These are phyloP conservation scores for Vigna radiata DNA, from an alignment of 306 rosid genomes.

Conservation along the genomic window DNA sequence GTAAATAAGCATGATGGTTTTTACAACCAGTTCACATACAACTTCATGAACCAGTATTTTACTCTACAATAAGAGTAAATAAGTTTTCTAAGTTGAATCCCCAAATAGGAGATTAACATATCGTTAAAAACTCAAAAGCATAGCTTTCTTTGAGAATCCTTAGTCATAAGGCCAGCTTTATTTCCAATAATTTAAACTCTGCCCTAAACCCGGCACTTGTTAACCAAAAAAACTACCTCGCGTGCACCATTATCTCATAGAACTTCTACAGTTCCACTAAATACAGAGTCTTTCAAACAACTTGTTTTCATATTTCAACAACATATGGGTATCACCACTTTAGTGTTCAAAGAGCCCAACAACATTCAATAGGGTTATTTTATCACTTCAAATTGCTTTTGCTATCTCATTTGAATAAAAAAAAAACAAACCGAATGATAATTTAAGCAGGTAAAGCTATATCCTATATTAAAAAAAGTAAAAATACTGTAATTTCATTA, in stretches of 20 bases:
- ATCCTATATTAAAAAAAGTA: neutral
- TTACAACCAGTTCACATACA: slow-evolving; percentile 18
- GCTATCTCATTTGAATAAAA: slow-evolving; percentile 1
- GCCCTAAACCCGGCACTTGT: neutral
- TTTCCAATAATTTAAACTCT: slow-evolving; percentile 1
- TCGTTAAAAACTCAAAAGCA: neutral
- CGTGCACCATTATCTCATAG: slow-evolving; percentile 28
- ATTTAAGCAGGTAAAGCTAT: neutral
- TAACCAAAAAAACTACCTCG: neutral
- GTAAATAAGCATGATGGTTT: neutral
- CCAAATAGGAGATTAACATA: neutral
- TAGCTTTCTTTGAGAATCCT: neutral
- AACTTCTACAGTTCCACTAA: slow-evolving; percentile 2
- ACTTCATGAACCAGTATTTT: neutral
- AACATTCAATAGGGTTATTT: neutral
- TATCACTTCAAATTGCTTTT: slow-evolving; percentile 27
- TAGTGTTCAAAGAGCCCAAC: slow-evolving; percentile 13
- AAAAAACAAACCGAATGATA: neutral
- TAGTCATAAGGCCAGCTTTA: slow-evolving; percentile 2
- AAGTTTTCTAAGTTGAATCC: neutral
- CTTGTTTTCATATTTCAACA: neutral
- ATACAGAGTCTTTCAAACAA: neutral
- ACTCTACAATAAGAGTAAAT: neutral
- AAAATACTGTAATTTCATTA: neutral
- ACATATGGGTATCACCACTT: neutral